Base-by-base conservation (phyloP, 78 protist species). In the Speleostelium caveatum region DNA sequence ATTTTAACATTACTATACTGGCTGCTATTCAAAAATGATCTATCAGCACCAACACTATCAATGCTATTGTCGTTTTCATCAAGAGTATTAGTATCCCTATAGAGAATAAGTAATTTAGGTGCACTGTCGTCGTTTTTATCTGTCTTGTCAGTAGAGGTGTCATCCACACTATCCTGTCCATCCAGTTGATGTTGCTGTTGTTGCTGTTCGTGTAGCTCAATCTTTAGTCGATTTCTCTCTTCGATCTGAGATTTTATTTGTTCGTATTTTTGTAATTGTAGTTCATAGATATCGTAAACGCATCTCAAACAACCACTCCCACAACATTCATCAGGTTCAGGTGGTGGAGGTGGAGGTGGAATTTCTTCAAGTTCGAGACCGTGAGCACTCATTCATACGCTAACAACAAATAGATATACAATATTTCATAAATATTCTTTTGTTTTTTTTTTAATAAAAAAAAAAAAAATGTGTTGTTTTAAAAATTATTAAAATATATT, bases 301-400 rank as follows among this genome's bases (percentile, higher is more conserved):
- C 90, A 83, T 83, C 90, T 53, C 17, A 59, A 35, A 24, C 90
- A 83, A 10, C 90, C 90, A 41, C 73, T 69, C 1, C 90, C 90
- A 83, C 90, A 83, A 59, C 90, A 83, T 36, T 83, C 90, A 59
- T 83, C 90, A 0, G 76, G 68, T 28, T 38, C 68, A 0, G 90
- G 90, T 28, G 53, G 63, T 1, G 17, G 35, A 16, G 90, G 90
- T 1, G 77, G 71, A 17, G 39, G 49, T 7, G 90, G 90, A 45
- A 69, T 58, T 38, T 67, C 63, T 56, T 83, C 90, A 32, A 69
- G 22, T 24, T 30, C 62, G 2, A 72, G 24, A 28, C 45, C 60
- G 24, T 72, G n/a, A n/a, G n/a, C n/a, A n/a, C 22, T 73, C 4
- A 5, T 58, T 5, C 53, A 45, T 45, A 6, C 53, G 10, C 10